A percentile compares a stretch with the other conserved stretches of the same genome.
phyloP scores from a whole-genome alignment of 2,329 filamentous ascomycete species.

The Bipolaris bicolor region DNA sequence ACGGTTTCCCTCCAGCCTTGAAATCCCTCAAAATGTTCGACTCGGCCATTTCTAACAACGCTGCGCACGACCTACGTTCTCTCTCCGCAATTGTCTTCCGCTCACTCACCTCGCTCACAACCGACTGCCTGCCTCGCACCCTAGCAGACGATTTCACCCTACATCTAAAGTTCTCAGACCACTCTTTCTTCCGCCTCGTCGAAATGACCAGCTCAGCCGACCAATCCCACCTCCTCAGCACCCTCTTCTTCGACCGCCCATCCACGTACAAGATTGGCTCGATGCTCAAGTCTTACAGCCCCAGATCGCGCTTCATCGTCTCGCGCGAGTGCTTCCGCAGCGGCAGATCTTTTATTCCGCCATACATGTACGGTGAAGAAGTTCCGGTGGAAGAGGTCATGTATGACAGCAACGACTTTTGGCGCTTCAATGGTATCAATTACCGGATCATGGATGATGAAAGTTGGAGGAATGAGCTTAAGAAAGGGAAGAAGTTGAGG shows the following conservation, averaged over 20 bases:
- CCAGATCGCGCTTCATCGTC: constrained; percentile 30
- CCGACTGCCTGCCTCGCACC: constrained; percentile 20
- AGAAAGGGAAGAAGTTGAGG: constrained; percentile 14
- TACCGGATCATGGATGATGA: constrained; percentile 37
- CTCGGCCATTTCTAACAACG: constrained; percentile 30
- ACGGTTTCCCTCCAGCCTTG: constrained; percentile 34
- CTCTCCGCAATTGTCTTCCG: constrained; percentile 24
- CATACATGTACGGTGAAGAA: constrained; percentile 46
- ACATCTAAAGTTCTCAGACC: constrained; percentile 30
- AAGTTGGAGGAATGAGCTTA: constrained; percentile 20
- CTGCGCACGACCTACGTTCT: constrained; percentile 19
- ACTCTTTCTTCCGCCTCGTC: constrained; percentile 22
- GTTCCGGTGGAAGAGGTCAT: constrained; percentile 33
- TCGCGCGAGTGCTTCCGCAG: constrained; percentile 31
- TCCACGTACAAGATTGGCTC: constrained; percentile 37
- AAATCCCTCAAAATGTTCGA: constrained; percentile 37
- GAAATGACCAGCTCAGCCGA: constrained; percentile 15
- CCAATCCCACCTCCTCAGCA: constrained; percentile 21
- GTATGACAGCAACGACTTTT: constrained; percentile 41
- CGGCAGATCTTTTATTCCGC: constrained; percentile 36
- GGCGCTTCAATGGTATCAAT: constrained; percentile 35
- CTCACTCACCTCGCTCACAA: constrained; percentile 25
- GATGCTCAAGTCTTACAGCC: constrained; percentile 24
- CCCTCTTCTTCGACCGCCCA: constrained; percentile 30
- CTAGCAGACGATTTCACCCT: constrained; percentile 24